These are phyloP conservation scores for Entelexis paramagnoliae DNA, from an alignment of 1,139 yeast species.

Conservation along the genomic window DNA sequence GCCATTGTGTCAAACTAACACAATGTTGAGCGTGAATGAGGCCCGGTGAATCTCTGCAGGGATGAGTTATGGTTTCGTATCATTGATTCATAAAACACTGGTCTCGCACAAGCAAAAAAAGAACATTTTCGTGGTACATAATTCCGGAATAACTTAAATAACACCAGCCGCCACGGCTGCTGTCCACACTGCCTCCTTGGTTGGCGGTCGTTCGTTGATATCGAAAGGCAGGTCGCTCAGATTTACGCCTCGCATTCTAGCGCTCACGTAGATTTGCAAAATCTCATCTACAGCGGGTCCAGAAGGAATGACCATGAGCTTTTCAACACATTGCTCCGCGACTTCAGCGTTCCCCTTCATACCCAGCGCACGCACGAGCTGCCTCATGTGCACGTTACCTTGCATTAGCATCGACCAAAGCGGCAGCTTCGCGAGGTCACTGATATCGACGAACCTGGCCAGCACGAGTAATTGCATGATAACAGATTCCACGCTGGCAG, in stretches of 20 bases:
- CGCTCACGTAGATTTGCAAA: constrained; percentile 13
- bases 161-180: constrained; percentile 24
- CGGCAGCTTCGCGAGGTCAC: constrained; percentile 18
- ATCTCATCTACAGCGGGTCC: constrained; percentile 16
- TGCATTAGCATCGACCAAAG: constrained; percentile 7
- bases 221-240: constrained; percentile 9
- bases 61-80: too few species aligned
- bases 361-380: constrained; percentile 16
- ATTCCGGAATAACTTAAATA: neutral
- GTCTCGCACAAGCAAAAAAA: too few species aligned
- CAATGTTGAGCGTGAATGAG: too few species aligned
- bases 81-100: too few species aligned
- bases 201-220: constrained; percentile 3
- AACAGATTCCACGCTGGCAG: neutral
- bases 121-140: neutral
- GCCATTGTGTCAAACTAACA: too few species aligned
- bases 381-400: neutral
- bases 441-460: constrained; percentile 10
- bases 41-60: too few species aligned
- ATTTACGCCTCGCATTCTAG: constrained; percentile 17
- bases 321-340: constrained; percentile 5
- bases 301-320: constrained; percentile 1
- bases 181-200: constrained; percentile 11
- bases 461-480: constrained; percentile 10
- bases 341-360: constrained; percentile 9